These are phyloP conservation scores for Platanthera guangdongensis DNA, from an alignment of 106 monocot genomes.

Conservation along the genomic window DNA sequence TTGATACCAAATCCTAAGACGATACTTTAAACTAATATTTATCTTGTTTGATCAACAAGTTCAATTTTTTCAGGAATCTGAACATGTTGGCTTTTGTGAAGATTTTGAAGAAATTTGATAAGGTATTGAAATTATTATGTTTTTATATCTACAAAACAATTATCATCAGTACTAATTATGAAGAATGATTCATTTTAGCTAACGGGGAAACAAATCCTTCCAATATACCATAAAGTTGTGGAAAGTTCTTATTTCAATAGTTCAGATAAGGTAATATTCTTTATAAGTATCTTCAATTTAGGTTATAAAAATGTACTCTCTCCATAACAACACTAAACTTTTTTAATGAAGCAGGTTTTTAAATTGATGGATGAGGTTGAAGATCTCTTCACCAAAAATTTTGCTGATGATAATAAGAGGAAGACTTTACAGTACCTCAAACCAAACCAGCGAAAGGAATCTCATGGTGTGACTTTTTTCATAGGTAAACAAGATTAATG, in stretches of 20 bases:
- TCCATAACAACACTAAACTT: neutral
- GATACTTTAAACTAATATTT: neutral
- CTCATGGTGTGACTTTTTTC: conserved; percentile 83
- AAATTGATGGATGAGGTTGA: conserved; percentile 83
- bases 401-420: conserved; percentile 54
- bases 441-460: conserved; percentile 63
- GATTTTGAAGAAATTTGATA: conserved; percentile 96
- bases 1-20: conserved; percentile 5
- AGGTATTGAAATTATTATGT: conserved; percentile 31
- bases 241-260: conserved; percentile 98
- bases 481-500: conserved; percentile 36
- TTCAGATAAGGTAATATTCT: conserved; percentile 57
- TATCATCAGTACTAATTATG: neutral
- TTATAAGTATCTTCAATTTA: neutral
- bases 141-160: neutral
- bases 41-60: neutral
- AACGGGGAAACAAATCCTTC: conserved; percentile 57
- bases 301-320: neutral
- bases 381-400: conserved; percentile 70
- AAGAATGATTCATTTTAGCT: conserved; percentile 28
- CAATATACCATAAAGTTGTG: conserved; percentile 80
- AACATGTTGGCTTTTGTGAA: conserved; percentile 96
- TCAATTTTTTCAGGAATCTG: conserved; percentile 49
- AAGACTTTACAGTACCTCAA: conserved; percentile 96
- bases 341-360: conserved; percentile 34